These are phyloP conservation scores for Hirschfeldia incana DNA, from an alignment of 345 rosid species.

Conservation along the genomic window DNA sequence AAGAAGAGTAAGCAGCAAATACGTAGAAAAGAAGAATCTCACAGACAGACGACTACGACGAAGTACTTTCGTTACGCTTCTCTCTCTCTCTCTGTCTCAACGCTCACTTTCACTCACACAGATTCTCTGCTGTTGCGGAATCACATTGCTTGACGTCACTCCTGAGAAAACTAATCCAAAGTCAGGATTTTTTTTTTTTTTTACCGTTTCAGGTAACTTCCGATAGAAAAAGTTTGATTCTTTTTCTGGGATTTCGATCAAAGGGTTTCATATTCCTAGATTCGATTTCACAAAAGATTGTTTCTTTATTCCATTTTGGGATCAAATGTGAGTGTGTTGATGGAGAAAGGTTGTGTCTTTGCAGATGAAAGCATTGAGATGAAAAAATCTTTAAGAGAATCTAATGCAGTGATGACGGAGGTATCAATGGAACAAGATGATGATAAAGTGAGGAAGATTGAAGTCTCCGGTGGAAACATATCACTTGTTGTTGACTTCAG, in stretches of 20 bases:
- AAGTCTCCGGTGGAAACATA: slow-evolving; percentile 55
- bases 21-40: background rate
- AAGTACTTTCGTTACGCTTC: background rate
- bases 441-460: slow-evolving; percentile 43
- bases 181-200: background rate
- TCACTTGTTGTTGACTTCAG: slow-evolving; percentile 75
- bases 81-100: background rate
- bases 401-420: slow-evolving; percentile 21
- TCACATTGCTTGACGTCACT: background rate
- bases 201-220: background rate
- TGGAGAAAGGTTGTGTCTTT: background rate
- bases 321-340: slow-evolving; percentile 13
- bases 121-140: background rate
- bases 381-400: slow-evolving; percentile 49
- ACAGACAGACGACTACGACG: background rate
- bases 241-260: background rate
- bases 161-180: background rate
- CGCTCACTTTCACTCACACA: background rate
- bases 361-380: slow-evolving; percentile 41
- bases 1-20: background rate
- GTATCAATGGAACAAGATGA: slow-evolving; percentile 42
- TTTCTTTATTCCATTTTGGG: background rate
- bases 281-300: background rate
- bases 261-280: slow-evolving; percentile 8
- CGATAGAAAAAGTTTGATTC: background rate